These are phyloP conservation scores for Saccharomycopsis sp. DNA, from an alignment of 805 yeast species.

Conservation along the genomic window DNA sequence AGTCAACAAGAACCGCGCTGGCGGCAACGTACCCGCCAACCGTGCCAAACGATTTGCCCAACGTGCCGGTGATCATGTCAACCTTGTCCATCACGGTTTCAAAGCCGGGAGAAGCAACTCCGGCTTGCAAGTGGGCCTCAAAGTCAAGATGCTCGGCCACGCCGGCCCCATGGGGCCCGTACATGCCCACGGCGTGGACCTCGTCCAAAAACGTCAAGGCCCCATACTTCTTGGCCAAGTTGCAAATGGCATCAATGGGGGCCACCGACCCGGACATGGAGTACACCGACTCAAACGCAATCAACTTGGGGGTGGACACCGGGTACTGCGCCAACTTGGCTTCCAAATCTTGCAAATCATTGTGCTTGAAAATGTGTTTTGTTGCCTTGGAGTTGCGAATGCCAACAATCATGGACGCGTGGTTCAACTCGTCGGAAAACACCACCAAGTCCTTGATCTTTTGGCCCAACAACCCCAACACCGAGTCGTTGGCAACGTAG, in stretches of 20 bases:
- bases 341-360: conserved; percentile 80
- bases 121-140: conserved; percentile 64
- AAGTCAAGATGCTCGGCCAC: conserved; percentile 96
- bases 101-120: conserved; percentile 43
- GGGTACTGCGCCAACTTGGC: conserved; percentile 71
- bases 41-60: conserved; percentile 94
- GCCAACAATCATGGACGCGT: conserved; percentile 97
- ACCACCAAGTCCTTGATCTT: conserved; percentile 83
- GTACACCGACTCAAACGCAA: conserved; percentile 95
- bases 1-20: conserved; percentile 71
- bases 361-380: conserved; percentile 88
- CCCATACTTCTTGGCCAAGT: conserved; percentile 94
- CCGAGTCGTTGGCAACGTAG: conserved; percentile 95
- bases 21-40: conserved; percentile 99
- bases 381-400: conserved; percentile 81
- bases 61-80: conserved; percentile 94
- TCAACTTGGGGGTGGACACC: conserved; percentile 79
- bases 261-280: conserved; percentile 98
- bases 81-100: conserved; percentile 77
- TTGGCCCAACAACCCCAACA: conserved; percentile 82
- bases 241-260: conserved; percentile 87
- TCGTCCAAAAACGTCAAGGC: conserved; percentile 96
- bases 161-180: conserved; percentile 99
- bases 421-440: conserved; percentile 88
- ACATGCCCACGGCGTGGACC: conserved; percentile 98